These are phyloP conservation scores for Hortaea werneckii DNA, from an alignment of 2,329 filamentous ascomycete genomes.

Conservation along the genomic window DNA sequence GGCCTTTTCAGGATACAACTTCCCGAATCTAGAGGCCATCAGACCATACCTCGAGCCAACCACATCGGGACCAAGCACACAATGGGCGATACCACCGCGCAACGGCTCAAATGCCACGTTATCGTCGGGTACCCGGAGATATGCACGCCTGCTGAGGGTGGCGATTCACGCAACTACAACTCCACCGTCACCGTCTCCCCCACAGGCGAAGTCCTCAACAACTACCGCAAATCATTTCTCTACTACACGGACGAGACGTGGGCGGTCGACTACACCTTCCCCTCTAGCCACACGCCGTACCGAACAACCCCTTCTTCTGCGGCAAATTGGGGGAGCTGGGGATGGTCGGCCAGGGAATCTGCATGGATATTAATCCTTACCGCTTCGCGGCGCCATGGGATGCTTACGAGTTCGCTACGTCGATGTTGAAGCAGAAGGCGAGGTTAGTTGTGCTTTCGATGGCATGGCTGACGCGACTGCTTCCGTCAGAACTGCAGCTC, in stretches of 20 bases:
- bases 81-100: slow-evolving; percentile 62
- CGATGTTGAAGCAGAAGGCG: slow-evolving; percentile 46
- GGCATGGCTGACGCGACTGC: slow-evolving; percentile 60
- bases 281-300: slow-evolving; percentile 30
- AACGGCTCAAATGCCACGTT: slow-evolving; percentile 57
- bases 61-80: slow-evolving; percentile 54
- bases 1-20: slow-evolving; percentile 73
- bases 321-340: slow-evolving; percentile 28
- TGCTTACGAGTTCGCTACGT: slow-evolving; percentile 48
- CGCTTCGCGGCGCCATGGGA: slow-evolving; percentile 49
- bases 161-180: slow-evolving; percentile 40
- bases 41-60: slow-evolving; percentile 57
- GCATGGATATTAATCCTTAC: slow-evolving; percentile 55
- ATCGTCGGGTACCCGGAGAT: slow-evolving; percentile 64
- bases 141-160: slow-evolving; percentile 11
- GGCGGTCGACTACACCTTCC: slow-evolving; percentile 29
- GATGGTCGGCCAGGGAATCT: slow-evolving; percentile 35
- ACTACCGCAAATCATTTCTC: slow-evolving; percentile 55
- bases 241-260: slow-evolving; percentile 59
- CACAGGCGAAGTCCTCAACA: slow-evolving; percentile 42
- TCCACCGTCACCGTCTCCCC: slow-evolving; percentile 49
- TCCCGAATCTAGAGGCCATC: slow-evolving; percentile 58
- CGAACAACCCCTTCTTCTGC: slow-evolving; percentile 26
- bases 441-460: slow-evolving; percentile 62
- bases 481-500: slow-evolving; percentile 39